Evolutionary conservation across 495 filamentous ascomycete genomes (phyloP), one percentile per base, ranked within the genome.

Genomic region (Hypoxylon subgilvum): DNA sequence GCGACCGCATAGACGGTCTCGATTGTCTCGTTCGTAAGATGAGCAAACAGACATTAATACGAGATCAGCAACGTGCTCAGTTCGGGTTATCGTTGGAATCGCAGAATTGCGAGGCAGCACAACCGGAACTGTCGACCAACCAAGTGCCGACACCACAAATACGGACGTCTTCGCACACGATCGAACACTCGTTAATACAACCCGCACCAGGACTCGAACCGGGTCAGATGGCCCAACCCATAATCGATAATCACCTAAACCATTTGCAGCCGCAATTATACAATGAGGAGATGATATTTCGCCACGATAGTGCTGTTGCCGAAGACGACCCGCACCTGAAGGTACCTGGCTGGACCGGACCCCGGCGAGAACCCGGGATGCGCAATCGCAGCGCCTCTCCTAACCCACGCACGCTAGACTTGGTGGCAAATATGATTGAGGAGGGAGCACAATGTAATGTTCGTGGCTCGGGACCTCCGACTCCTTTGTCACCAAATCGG

Each of bases 361-460:
- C 51, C 1, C 57, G 59, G 17, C 52, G 56, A 12, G 63, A 63
- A 25, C 16, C 49, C 7, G 64, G 64, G 12, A 32, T 38, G 23
- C 64, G 58, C 17, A 38, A 50, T 35, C 46, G 57, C 23, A 64
- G 47, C 39, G 41, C 22, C 6, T 7, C 22, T 27, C 12, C 52
- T 30, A 70, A 53, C 46, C 44, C 56, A 27, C 68, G 67, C 8
- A 50, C 40, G 14, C 28, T 66, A 8, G 61, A 72, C n/a, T 49
- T 71, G 9, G 42, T 76, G 31, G 55, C 69, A 34, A 59, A 44
- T 6, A 76, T 76, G 73, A 67, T 76, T 21, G 63, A 70, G 19
- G 70, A 47, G 10, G 63, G 61, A 36, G 55, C 53, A 8, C 74
- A 74, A 63, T 75, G 74, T 60, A 73, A 70, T 27, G 69, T 75